Evolutionary conservation across 1,139 yeast species (phyloP), one percentile per base, ranked within the genome.

Genomic region (Casaregolazyma lundiana): DNA sequence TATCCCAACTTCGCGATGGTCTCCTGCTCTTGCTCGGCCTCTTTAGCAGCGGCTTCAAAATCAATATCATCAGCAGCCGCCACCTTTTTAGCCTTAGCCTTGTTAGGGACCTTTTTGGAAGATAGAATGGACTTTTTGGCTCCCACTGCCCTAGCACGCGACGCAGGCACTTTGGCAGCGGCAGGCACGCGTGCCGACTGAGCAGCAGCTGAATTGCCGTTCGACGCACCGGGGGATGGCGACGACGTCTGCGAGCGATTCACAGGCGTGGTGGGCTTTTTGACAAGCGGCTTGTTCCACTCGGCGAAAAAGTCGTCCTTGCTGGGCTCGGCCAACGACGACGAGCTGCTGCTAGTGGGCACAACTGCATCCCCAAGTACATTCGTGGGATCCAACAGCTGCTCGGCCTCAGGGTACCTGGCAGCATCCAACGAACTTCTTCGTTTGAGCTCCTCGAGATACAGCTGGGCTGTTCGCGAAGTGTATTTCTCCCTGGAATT

Each of bases 301-400:
- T 80, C 84, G 47, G 95, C 77, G 68, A 94, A 92, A 66, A 92
- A 92, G 65, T 89, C 97, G 62, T 88, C 96, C 38, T 76, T 78
- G 38, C 63, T 51, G 11, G 37, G 13, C 24, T 35, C 43, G 13
- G 34, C 30, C 29, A 34, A 24, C 6, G 40, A 32, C 26, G 49
- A 49, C 16, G 64, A 45, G 17, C 58, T 60, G 9, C 58, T 63
- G 15, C 67, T 68, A 41, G 71, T 75, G 4, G 96, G 95, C 61
- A 78, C 80, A 53, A 76, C 75, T 20, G 68, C 71, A 22, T 81
- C 82, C 64, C 92, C 97, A 51, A 75, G 75, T 21, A 67, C 68
- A 3, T 86, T 84, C 18, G 63, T 55, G 19, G 59, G 61, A 18
- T 58, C 65, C 30, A 46, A 49, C 17, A 65, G 44, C 18, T 57